A percentile compares a stretch with the other conserved stretches of the same genome.
Evolutionary conservation across 306 rosid genomes (phyloP).

Genomic region (Macrotyloma uniflorum): DNA sequence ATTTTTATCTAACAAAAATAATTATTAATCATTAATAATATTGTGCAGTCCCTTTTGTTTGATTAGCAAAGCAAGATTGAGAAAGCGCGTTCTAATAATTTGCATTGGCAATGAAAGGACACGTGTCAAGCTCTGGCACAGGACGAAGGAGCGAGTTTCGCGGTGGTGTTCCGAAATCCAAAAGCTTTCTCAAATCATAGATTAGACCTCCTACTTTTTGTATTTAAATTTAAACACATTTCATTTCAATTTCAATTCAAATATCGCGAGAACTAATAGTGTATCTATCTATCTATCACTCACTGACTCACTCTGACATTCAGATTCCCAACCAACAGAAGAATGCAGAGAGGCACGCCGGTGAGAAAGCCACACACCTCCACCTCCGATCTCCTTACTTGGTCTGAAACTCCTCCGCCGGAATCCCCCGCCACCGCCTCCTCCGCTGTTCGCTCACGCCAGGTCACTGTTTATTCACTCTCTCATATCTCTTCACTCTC

Average conservation of each 20-base stretch:
- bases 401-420: constrained; percentile 69
- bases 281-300: constrained; percentile 21
- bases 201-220: neutral
- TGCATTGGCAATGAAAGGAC: neutral
- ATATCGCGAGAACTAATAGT: neutral
- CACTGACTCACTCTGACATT: neutral
- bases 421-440: constrained; percentile 49
- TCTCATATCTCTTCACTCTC: neutral
- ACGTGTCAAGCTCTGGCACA: neutral
- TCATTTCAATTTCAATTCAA: constrained; percentile 26
- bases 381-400: constrained; percentile 90
- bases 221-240: neutral
- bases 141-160: neutral
- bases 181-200: neutral
- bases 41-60: neutral
- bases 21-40: neutral
- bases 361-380: constrained; percentile 61
- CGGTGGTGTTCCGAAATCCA: neutral
- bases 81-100: neutral
- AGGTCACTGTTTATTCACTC: constrained; percentile 20
- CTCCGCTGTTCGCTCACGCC: constrained; percentile 47
- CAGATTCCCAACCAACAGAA: neutral
- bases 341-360: constrained; percentile 62
- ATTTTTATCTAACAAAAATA: too few species aligned
- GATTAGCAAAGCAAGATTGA: neutral